Percentiles rank a stretch among this genome's conserved stretches.
phyloP scores from a whole-genome alignment of 2,329 filamentous ascomycete genomes.

The Pezizomycotina sp. region DNA sequence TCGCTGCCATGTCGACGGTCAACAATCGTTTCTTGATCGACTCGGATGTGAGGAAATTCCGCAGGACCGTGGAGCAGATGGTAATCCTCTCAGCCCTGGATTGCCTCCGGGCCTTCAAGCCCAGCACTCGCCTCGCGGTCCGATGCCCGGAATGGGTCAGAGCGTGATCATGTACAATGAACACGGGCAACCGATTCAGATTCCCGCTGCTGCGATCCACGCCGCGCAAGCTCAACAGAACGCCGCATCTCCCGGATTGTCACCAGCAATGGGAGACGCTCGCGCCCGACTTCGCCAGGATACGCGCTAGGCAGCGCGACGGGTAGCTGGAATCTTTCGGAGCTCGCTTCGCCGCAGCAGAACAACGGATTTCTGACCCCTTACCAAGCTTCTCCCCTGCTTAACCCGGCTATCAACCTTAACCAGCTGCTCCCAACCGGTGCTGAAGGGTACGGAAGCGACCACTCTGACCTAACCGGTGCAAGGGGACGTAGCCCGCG shows the following conservation, averaged over 20 bases:
- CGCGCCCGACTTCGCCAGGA: slow-evolving; percentile 77
- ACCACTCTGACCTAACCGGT: slow-evolving; percentile 68
- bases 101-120: slow-evolving; percentile 37
- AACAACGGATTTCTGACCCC: slow-evolving; percentile 88
- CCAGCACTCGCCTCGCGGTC: slow-evolving; percentile 41
- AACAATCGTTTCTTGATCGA: slow-evolving; percentile 96
- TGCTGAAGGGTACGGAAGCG: slow-evolving; percentile 77
- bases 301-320: slow-evolving; percentile 42
- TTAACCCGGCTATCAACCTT: slow-evolving; percentile 34
- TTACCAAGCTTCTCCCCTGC: slow-evolving; percentile 52
- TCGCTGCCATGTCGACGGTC: slow-evolving; percentile 88
- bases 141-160: slow-evolving; percentile 47
- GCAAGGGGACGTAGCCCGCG: slow-evolving; percentile 72
- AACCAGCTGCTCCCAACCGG: slow-evolving; percentile 27
- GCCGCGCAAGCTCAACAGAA: slow-evolving; percentile 24
- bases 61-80: slow-evolving; percentile 76
- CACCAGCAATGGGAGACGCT: slow-evolving; percentile 58
- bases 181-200: slow-evolving; percentile 48
- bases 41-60: slow-evolving; percentile 78
- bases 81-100: slow-evolving; percentile 30
- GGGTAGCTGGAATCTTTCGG: slow-evolving; percentile 43
- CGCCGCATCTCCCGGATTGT: slow-evolving; percentile 14
- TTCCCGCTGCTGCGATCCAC: slow-evolving; percentile 24
- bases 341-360: slow-evolving; percentile 74
- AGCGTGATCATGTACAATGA: slow-evolving; percentile 92